Evolutionary conservation across 768 basidiomycete genomes (phyloP), one percentile per base, ranked within the genome.

Genomic region (Sarcodon aspratus): DNA sequence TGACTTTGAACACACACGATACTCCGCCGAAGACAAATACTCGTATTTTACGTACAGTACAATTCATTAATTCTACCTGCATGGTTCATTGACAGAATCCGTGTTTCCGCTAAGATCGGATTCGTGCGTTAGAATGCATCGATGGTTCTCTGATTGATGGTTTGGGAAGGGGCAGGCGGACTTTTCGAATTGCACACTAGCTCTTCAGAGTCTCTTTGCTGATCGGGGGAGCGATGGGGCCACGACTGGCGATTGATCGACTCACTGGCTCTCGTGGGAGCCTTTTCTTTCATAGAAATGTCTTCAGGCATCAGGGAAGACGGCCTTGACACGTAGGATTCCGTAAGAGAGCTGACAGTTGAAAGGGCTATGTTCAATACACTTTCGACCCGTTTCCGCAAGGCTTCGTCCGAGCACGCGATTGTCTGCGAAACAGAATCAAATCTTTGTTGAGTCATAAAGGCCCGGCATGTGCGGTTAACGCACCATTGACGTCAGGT

Each of bases 351-450:
- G 62, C 81, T 85, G 33, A 89, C 75, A 27, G 90, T 90, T 1
- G 85, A 81, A 44, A 91, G 62, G 0, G 94, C 92, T 89, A 96
- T 94, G 64, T 94, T 88, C 12, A 97, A 67, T 11, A 97, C 89
- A 9, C 74, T 71, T 59, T 93, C 89, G n/a, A 96, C 88, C 21
- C 94, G 79, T 53, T 76, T 84, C 54, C 72, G 79, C 37, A 97
- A 65, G 3, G 70, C 64, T 21, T 87, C 82, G 59, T 72, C 85
- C n/a, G 74, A 65, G 62, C 85, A 89, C n/a, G 69, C 72, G 36
- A 91, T 87, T 43, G 71, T 77, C 90, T 66, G 36, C 21, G 5
- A 27, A 27, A 27, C 21, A 27, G 21, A 27, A 27, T 27, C 21
- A 27, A n/a, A 27, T 27, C 21, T 27, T 27, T 27, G 21, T 27